phyloP scores from a whole-genome alignment of 441 rosid genomes.

The Euphorbia celastroides region DNA sequence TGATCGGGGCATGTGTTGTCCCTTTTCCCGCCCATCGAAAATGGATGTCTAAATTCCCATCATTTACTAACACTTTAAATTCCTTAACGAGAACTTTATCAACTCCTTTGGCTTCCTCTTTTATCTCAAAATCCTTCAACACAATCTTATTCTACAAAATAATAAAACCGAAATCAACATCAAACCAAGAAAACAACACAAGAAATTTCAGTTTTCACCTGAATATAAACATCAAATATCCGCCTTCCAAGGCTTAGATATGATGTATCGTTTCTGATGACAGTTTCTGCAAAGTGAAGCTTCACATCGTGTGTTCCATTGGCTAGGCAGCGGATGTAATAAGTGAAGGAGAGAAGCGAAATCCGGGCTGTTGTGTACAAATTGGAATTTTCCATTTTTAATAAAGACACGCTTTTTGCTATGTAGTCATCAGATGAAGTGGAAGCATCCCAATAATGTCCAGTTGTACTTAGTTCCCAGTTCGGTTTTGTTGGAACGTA shows the following conservation, averaged over 20 bases:
- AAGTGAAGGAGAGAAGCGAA: slow-evolving; percentile 23
- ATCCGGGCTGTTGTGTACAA: slow-evolving; percentile 17
- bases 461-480: slow-evolving; percentile 44
- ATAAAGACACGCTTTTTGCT: slow-evolving; percentile 20
- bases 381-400: slow-evolving; percentile 20
- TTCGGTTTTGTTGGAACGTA: slow-evolving; percentile 16
- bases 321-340: slow-evolving; percentile 14
- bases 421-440: background rate
- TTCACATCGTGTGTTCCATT: slow-evolving; percentile 22
- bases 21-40: slow-evolving; percentile 30
- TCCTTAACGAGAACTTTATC: slow-evolving; percentile 12
- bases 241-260: slow-evolving; percentile 20
- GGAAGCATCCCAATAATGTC: slow-evolving; percentile 32
- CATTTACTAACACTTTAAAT: slow-evolving; percentile 13
- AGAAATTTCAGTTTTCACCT: slow-evolving; percentile 5
- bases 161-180: background rate
- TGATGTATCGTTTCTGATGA: slow-evolving; percentile 13
- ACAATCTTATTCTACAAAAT: slow-evolving; percentile 11
- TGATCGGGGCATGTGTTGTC: slow-evolving; percentile 15
- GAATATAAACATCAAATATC: slow-evolving; percentile 23
- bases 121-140: slow-evolving; percentile 23
- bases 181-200: background rate
- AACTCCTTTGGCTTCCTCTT: slow-evolving; percentile 18
- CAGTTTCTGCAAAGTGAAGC: slow-evolving; percentile 26
- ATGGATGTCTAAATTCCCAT: slow-evolving; percentile 18